Percentiles rank a stretch among this genome's conserved stretches.
Conservation (phyloP, 164 flowering plant genomes). For the Annona squamosa region DNA sequence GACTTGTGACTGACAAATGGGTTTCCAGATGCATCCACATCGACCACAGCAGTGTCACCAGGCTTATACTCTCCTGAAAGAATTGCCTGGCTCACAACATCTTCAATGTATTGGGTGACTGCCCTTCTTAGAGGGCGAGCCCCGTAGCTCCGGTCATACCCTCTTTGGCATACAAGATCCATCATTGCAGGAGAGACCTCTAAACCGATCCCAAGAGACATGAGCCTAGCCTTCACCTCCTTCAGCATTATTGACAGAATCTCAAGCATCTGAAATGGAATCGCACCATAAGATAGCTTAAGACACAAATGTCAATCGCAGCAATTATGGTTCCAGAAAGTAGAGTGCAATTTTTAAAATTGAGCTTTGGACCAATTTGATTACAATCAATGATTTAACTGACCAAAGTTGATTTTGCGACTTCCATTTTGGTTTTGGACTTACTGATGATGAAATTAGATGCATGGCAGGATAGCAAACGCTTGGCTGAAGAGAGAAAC, state of each 20-base stretch:
- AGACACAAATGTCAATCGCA: neutral
- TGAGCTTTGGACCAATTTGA: too few species aligned
- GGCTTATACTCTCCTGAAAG: slow-evolving; percentile 55
- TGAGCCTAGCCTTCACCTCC: slow-evolving; percentile 61
- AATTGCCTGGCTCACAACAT: slow-evolving; percentile 64
- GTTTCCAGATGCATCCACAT: slow-evolving; percentile 63
- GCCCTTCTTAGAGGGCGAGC: slow-evolving; percentile 81
- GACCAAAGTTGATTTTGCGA: too few species aligned
- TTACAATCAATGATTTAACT: too few species aligned
- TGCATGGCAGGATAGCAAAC: too few species aligned
- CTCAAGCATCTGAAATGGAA: slow-evolving; percentile 56
- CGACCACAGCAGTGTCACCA: slow-evolving; percentile 60
- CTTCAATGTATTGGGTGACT: slow-evolving; percentile 57
- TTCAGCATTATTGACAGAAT: slow-evolving; percentile 56
- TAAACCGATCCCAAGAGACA: slow-evolving; percentile 47
- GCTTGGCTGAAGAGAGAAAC: too few species aligned
- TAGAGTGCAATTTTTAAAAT: too few species aligned
- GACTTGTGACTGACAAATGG: slow-evolving; percentile 41
- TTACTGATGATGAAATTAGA: too few species aligned
- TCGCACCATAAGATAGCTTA: neutral
- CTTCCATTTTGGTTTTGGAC: too few species aligned
- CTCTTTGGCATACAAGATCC: slow-evolving; percentile 59
- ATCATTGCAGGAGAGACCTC: slow-evolving; percentile 61
- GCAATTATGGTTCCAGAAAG: neutral
- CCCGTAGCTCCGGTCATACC: slow-evolving; percentile 60